phyloP scores from a whole-genome alignment of 495 filamentous ascomycete species.

The Mycothermus thermophilus region DNA sequence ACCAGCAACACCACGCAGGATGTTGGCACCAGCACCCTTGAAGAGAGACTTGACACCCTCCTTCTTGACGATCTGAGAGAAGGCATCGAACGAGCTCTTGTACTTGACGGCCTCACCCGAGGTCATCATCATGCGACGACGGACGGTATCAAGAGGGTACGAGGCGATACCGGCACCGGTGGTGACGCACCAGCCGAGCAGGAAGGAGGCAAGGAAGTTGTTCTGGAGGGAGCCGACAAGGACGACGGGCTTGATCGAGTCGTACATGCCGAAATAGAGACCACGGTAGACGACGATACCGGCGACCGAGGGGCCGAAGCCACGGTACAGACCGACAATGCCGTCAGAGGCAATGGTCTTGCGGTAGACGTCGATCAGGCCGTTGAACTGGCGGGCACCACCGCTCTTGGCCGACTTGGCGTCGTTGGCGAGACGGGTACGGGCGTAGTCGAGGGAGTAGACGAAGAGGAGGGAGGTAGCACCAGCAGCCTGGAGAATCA shows the following conservation, averaged over 20 bases:
- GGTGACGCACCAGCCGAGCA: conserved; percentile 97
- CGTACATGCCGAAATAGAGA: conserved; percentile 99
- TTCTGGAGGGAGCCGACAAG: conserved; percentile 83
- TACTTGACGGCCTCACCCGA: conserved; percentile 97
- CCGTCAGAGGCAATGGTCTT: conserved; percentile 98
- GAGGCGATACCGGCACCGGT: conserved; percentile 99
- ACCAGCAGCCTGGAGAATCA: conserved; percentile 62
- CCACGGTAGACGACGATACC: conserved; percentile 99
- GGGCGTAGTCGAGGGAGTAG: conserved; percentile 99
- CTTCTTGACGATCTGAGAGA: conserved; percentile 85
- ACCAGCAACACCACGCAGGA: conserved; percentile 99
- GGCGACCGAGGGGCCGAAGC: conserved; percentile 96
- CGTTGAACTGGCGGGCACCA: conserved; percentile 99
- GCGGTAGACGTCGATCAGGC: conserved; percentile 97
- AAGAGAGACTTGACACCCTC: conserved; percentile 97
- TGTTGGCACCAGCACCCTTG: conserved; percentile 99
- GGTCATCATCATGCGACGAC: conserved; percentile 99
- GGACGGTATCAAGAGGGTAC: conserved; percentile 98
- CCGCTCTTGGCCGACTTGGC: conserved; percentile 91
- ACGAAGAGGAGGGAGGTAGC: conserved; percentile 99
- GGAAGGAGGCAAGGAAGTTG: conserved; percentile 98
- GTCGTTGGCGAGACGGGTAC: conserved; percentile 99
- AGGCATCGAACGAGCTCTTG: conserved; percentile 85
- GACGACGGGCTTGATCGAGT: conserved; percentile 98
- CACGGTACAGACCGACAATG: conserved; percentile 99